phyloP scores from a whole-genome alignment of 371 early-diverging fungal species.

The Zychaea mexicana region DNA sequence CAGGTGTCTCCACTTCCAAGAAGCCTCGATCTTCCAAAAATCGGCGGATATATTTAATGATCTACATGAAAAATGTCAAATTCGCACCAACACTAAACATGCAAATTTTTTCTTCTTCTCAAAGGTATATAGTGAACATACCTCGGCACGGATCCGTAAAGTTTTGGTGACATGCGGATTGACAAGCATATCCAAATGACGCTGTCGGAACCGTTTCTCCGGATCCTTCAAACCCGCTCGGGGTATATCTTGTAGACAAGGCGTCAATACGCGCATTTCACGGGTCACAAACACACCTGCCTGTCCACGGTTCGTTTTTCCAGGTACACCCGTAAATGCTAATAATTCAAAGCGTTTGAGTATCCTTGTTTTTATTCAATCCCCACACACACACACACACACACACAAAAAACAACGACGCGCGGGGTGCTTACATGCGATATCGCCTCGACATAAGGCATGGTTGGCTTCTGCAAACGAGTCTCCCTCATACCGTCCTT shows the following conservation, averaged over 20 bases:
- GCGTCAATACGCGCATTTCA: constrained; percentile 74
- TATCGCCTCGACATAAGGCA: constrained; percentile 65
- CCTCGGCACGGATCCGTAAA: constrained; percentile 59
- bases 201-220: constrained; percentile 83
- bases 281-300: constrained; percentile 72
- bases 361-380: not conserved
- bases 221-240: constrained; percentile 68
- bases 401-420: not conserved
- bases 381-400: not conserved
- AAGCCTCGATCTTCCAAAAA: constrained; percentile 84
- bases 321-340: constrained; percentile 77
- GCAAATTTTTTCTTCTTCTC: not conserved
- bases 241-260: constrained; percentile 90
- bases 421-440: constrained; percentile 55
- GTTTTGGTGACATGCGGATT: constrained; percentile 67
- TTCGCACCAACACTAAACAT: no score
- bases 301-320: constrained; percentile 85
- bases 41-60: constrained; percentile 75
- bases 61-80: constrained; percentile 23
- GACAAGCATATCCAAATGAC: constrained; percentile 90
- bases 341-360: not conserved
- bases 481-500: constrained; percentile 39
- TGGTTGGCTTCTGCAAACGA: constrained; percentile 49
- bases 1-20: constrained; percentile 97
- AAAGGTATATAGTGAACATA: no score